Percentiles rank a stretch among this genome's conserved stretches.
Conservation (phyloP, 2,329 filamentous ascomycete genomes). For the Pyrenophora teres region DNA sequence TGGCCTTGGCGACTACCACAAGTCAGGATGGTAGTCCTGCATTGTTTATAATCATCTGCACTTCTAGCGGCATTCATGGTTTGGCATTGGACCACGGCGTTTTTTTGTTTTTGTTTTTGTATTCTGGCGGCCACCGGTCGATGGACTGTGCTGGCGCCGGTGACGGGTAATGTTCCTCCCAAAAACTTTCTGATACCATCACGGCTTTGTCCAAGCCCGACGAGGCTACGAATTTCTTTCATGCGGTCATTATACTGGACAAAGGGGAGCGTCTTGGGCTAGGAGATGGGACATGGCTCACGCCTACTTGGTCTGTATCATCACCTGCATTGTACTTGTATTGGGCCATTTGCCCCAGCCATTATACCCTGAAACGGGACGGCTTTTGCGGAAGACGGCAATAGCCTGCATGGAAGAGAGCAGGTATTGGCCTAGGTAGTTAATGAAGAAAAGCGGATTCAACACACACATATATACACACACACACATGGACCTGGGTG, state of each 20-base stretch:
- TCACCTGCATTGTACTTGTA: constrained; percentile 51
- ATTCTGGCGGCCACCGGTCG: constrained; percentile 18
- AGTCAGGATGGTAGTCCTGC: constrained; percentile 74
- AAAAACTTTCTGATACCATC: constrained; percentile 45
- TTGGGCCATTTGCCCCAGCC: constrained; percentile 34
- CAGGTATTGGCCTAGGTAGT: constrained; percentile 41
- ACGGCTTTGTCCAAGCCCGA: constrained; percentile 41
- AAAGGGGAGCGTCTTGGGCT: constrained; percentile 35
- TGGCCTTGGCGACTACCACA: constrained; percentile 78
- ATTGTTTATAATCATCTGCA: constrained; percentile 32
- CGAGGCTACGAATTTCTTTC: constrained; percentile 48
- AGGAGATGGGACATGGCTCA: constrained; percentile 44
- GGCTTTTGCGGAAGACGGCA: constrained; percentile 30
- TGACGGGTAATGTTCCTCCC: constrained; percentile 37
- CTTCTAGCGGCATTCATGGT: constrained; percentile 46
- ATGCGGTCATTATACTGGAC: constrained; percentile 33
- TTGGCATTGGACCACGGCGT: constrained; percentile 41
- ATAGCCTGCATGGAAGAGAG: constrained; percentile 37
- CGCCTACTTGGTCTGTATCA: constrained; percentile 48
- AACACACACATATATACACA: constrained; percentile 10
- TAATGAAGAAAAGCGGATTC: constrained; percentile 43
- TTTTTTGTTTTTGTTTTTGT: constrained; percentile 23
- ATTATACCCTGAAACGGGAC: constrained; percentile 41
- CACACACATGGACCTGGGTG: too few relatives aligned
- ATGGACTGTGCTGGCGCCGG: constrained; percentile 20